These are phyloP conservation scores for Anisodus acutangulus DNA, from an alignment of 257 asterid species.

Conservation along the genomic window DNA sequence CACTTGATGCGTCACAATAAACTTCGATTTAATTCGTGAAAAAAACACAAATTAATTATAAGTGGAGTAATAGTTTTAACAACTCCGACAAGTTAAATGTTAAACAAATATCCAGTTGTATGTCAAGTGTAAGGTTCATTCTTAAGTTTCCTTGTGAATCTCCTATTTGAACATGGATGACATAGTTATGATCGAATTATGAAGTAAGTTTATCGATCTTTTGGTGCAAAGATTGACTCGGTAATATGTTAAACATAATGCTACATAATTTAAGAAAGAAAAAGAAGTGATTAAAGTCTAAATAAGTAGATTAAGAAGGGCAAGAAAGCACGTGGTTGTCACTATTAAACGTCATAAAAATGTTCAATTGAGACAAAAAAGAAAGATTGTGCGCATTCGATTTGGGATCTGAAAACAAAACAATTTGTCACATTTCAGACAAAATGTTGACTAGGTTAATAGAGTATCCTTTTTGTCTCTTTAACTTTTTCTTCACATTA, in stretches of 20 bases:
- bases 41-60: too few species aligned
- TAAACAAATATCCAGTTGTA: background rate
- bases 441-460: background rate
- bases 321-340: background rate
- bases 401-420: constrained; percentile 5
- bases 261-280: background rate
- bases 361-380: background rate
- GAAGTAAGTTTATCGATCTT: background rate
- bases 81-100: background rate
- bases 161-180: background rate
- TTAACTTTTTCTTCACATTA: background rate
- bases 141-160: background rate
- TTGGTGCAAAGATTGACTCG: background rate
- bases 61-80: too few species aligned
- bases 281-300: constrained; percentile 8
- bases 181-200: constrained; percentile 1
- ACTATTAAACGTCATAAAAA: background rate
- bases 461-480: background rate
- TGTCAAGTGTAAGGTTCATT: background rate
- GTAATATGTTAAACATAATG: background rate
- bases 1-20: background rate
- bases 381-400: constrained; percentile 17
- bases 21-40: background rate
- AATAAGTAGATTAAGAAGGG: background rate
- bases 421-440: constrained; percentile 3